phyloP scores from a whole-genome alignment of 192 early-diverging fungal genomes.

The Kickxella alabastrina region DNA sequence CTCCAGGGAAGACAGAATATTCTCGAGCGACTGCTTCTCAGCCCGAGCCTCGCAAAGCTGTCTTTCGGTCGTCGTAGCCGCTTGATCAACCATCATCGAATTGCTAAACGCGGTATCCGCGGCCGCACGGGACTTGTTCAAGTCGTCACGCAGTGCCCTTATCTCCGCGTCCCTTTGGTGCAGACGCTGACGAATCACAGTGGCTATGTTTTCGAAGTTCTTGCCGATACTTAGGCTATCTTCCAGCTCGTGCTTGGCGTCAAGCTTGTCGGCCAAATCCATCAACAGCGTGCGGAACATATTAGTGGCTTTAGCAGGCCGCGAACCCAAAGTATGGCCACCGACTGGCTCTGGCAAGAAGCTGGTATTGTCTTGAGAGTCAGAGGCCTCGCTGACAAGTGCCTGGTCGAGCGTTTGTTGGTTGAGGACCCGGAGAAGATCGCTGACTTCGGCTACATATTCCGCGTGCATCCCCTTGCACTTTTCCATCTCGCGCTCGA shows the following conservation, averaged over 20 bases:
- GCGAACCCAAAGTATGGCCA: too few species aligned
- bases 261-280: constrained; percentile 25
- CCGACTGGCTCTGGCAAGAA: too few species aligned
- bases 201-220: constrained; percentile 39
- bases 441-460: constrained; percentile 31
- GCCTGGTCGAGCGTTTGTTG: constrained; percentile 34
- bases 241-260: constrained; percentile 29
- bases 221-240: constrained; percentile 33
- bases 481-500: constrained; percentile 28
- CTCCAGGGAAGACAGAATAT: too few species aligned
- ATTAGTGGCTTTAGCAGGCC: constrained; percentile 13
- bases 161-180: constrained; percentile 20
- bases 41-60: too few species aligned
- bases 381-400: constrained; percentile 6
- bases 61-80: too few species aligned
- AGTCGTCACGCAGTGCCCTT: constrained; percentile 2
- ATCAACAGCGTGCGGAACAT: constrained; percentile 36
- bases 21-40: too few species aligned
- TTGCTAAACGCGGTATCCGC: too few species aligned
- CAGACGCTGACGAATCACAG: constrained; percentile 26
- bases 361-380: not conserved
- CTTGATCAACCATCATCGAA: too few species aligned
- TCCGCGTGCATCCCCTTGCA: constrained; percentile 18
- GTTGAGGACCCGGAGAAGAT: constrained; percentile 28
- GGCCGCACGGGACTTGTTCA: too few species aligned